These are phyloP conservation scores for Boletus barrowsii DNA, from an alignment of 768 basidiomycete genomes.

Conservation along the genomic window DNA sequence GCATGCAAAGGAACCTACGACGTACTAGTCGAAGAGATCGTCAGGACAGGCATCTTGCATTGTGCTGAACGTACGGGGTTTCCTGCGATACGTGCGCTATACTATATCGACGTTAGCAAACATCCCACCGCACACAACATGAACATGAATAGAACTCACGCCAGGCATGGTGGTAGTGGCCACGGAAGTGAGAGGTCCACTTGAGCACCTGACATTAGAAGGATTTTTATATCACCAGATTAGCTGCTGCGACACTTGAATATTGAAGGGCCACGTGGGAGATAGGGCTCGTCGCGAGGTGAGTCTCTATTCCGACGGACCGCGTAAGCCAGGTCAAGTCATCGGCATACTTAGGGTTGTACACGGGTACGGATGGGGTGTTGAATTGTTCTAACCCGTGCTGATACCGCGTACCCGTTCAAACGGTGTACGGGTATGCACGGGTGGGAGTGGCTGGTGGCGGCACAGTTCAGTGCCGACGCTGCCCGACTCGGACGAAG, in stretches of 20 bases:
- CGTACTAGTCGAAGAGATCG: conserved; percentile 47
- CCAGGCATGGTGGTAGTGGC: conserved; percentile 19
- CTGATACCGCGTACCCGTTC: too few relatives aligned
- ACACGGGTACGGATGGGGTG: neutral
- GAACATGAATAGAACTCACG: conserved; percentile 14
- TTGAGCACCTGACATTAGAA: neutral
- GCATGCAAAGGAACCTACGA: conserved; percentile 79
- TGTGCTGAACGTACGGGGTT: conserved; percentile 45
- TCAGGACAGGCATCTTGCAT: conserved; percentile 2
- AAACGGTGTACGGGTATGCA: too few relatives aligned
- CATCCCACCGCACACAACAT: neutral
- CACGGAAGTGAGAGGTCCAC: neutral
- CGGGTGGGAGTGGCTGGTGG: too few relatives aligned
- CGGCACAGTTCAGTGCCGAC: too few relatives aligned
- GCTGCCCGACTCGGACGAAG: too few relatives aligned
- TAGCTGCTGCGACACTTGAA: neutral
- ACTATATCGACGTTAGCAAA: conserved; percentile 33
- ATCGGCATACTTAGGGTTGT: neutral
- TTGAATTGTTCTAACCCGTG: too few relatives aligned
- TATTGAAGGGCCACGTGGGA: conserved; percentile 4
- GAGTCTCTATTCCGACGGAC: neutral
- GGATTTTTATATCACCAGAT: conserved; percentile 12
- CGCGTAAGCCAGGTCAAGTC: neutral
- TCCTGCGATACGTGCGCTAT: conserved; percentile 51
- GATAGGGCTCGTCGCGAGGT: neutral